Evolutionary conservation across 192 early-diverging fungal species (phyloP).

Genomic region (Coemansia sp.): DNA sequence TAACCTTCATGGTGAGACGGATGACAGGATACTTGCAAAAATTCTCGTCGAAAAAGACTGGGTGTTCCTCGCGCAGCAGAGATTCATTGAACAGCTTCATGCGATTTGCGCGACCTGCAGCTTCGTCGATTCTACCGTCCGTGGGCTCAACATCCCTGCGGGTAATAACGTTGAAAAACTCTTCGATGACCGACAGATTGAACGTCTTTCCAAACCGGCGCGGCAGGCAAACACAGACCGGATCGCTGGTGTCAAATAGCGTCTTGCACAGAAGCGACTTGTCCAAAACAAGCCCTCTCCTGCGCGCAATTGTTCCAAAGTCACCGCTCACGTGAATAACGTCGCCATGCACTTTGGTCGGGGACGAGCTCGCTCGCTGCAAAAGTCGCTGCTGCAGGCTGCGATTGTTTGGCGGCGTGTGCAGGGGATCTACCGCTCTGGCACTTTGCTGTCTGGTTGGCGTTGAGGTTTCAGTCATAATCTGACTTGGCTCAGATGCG

Average conservation of each 20-base stretch:
- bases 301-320: slow-evolving; percentile 7
- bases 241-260: neutral
- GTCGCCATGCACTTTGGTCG: slow-evolving; percentile 3
- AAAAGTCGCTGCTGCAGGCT: neutral
- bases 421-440: no score
- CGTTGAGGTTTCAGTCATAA: neutral
- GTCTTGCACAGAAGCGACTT: slow-evolving; percentile 13
- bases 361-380: neutral
- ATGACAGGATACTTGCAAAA: slow-evolving; percentile 14
- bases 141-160: neutral
- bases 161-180: slow-evolving; percentile 17
- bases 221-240: slow-evolving; percentile 15
- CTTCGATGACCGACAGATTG: slow-evolving; percentile 20
- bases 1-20: slow-evolving; percentile 12
- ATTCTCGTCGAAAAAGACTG: neutral
- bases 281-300: slow-evolving; percentile 1
- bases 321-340: slow-evolving; percentile 1
- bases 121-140: neutral
- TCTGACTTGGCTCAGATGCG: neutral
- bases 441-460: no score
- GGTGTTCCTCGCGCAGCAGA: neutral
- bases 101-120: neutral
- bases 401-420: neutral
- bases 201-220: slow-evolving; percentile 17
- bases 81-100: neutral